Percentiles rank a stretch among this genome's conserved stretches.
Conservation (phyloP, 2,329 filamentous ascomycete species). For the Mycosphaerella arachidis region DNA sequence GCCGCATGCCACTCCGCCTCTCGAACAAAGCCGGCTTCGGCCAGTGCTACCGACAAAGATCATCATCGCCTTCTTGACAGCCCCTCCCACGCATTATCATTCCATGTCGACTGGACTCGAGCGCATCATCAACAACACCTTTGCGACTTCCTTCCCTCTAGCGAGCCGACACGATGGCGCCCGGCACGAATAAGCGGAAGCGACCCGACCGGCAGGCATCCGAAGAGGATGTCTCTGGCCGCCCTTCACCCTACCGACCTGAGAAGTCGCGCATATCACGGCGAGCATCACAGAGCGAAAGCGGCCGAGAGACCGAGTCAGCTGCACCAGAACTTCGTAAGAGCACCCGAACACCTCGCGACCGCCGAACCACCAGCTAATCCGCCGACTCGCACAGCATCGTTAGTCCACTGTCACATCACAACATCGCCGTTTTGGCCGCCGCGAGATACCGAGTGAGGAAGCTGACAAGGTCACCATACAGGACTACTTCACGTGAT, state of each 20-base stretch:
- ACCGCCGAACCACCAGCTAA: background rate
- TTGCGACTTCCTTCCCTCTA: background rate
- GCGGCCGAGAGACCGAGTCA: slow-evolving; percentile 8
- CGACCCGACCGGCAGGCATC: slow-evolving; percentile 44
- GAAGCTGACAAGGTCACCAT: slow-evolving; percentile 7
- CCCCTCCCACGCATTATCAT: background rate
- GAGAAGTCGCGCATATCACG: slow-evolving; percentile 47
- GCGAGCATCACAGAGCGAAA: slow-evolving; percentile 33
- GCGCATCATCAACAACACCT: background rate
- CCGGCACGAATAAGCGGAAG: slow-evolving; percentile 51
- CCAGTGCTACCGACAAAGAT: background rate
- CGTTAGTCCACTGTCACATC: slow-evolving; percentile 2
- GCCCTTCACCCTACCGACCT: slow-evolving; percentile 50
- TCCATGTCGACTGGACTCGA: background rate
- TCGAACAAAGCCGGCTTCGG: background rate
- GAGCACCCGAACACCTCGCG: background rate
- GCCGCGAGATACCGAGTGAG: slow-evolving; percentile 1
- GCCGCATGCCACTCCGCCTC: background rate
- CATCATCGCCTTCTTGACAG: background rate
- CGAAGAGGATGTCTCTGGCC: slow-evolving; percentile 38
- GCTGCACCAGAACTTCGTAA: slow-evolving; percentile 11
- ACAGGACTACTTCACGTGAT: slow-evolving; percentile 8
- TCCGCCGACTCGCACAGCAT: slow-evolving; percentile 1
- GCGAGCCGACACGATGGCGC: slow-evolving; percentile 24
- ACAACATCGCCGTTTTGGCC: background rate